Evolutionary conservation across 73 alveolate genomes (phyloP).

Genomic region (Uronychia setigera): DNA sequence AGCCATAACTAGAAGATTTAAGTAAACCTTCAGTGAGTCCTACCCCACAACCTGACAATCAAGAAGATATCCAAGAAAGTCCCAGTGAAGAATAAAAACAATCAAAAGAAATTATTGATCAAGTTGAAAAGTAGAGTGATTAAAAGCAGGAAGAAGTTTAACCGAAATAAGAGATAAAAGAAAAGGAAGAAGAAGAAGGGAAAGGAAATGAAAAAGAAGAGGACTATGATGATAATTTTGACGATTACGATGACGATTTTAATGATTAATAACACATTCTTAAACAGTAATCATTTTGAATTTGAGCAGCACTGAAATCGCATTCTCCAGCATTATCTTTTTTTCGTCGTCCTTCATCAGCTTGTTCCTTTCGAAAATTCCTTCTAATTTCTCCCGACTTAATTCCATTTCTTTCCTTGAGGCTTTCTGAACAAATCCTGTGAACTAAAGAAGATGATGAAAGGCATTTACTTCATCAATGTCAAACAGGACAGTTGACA

Average conservation of each 20-base stretch:
- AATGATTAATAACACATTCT: not conserved
- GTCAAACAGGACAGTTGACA: not conserved
- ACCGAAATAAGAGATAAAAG: not conserved
- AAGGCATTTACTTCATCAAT: not conserved
- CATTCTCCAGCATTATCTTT: not conserved
- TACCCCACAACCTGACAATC: not conserved
- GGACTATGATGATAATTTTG: not conserved
- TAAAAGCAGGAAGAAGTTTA: not conserved
- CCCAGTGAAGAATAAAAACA: not conserved
- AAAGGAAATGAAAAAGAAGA: not conserved
- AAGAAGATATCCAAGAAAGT: not conserved
- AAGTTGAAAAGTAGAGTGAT: not conserved
- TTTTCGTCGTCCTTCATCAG: not conserved
- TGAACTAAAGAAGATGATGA: not conserved
- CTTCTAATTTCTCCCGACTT: not conserved
- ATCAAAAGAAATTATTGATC: not conserved
- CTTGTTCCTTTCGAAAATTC: not conserved
- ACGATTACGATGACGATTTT: not conserved
- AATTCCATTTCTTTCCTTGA: not conserved
- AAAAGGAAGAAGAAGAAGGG: not conserved
- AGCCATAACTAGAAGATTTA: too few relatives aligned
- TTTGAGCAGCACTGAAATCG: not conserved
- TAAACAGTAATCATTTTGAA: not conserved
- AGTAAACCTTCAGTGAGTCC: too few relatives aligned
- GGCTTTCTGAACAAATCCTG: not conserved